phyloP scores from a whole-genome alignment of 2,329 filamentous ascomycete species.

The Pestalotiopsis sp. region DNA sequence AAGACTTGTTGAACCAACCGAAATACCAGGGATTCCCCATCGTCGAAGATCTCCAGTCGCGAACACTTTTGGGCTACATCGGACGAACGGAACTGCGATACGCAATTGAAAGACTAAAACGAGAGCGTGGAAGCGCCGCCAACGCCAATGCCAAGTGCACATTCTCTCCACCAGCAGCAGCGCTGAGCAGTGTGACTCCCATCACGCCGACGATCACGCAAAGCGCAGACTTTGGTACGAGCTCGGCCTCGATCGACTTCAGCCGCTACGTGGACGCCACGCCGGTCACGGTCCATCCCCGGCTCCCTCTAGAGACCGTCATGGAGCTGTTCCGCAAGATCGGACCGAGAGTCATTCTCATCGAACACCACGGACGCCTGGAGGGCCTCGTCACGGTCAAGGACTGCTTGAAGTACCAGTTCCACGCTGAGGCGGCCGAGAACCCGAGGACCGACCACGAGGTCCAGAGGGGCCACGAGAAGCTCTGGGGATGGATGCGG shows the following conservation, averaged over 20 bases:
- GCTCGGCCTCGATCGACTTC: constrained; percentile 71
- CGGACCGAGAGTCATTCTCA: constrained; percentile 87
- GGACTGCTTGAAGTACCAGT: constrained; percentile 95
- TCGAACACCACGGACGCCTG: constrained; percentile 85
- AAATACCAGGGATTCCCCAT: constrained; percentile 93
- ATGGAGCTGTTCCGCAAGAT: constrained; percentile 99
- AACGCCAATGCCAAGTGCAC: constrained; percentile 71
- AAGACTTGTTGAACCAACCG: constrained; percentile 75
- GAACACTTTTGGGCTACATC: constrained; percentile 85
- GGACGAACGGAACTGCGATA: constrained; percentile 90
- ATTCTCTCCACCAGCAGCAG: constrained; percentile 58
- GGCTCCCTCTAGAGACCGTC: constrained; percentile 89
- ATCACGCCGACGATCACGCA: constrained; percentile 59
- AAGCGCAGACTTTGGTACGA: constrained; percentile 53
- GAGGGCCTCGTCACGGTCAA: constrained; percentile 92
- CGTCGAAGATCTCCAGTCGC: constrained; percentile 72
- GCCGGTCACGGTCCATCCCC: constrained; percentile 87
- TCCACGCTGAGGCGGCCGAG: constrained; percentile 89
- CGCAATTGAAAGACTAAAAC: constrained; percentile 79
- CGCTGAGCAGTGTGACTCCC: constrained; percentile 34
- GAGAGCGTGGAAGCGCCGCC: constrained; percentile 61
- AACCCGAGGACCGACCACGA: constrained; percentile 64
- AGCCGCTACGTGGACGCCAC: constrained; percentile 87
- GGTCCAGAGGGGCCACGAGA: constrained; percentile 62
- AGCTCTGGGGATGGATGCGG: constrained; percentile 63